Conservation (phyloP, 225 moss, liverwort and hornwort genomes). For the Physcomitrium patens region DNA sequence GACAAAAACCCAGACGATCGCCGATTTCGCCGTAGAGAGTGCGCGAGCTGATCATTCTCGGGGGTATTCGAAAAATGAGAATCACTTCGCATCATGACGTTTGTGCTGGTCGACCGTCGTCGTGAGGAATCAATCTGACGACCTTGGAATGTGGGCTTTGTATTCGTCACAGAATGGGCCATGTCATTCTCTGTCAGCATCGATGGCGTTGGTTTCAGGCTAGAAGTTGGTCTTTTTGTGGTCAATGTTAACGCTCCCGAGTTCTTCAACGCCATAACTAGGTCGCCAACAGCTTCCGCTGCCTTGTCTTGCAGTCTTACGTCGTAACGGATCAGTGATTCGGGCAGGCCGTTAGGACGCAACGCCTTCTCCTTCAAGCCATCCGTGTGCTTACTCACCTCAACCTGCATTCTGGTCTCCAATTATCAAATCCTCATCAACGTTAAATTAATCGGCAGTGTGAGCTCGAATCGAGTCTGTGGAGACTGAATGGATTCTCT, state of each 20-base stretch:
- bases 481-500: background rate
- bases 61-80: constrained; percentile 47
- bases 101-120: constrained; percentile 44
- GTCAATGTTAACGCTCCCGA: constrained; percentile 21
- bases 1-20: constrained; percentile 66
- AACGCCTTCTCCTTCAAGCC: constrained; percentile 68
- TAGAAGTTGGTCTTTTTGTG: background rate
- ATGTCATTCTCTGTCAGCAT: background rate
- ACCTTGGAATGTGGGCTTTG: background rate
- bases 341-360: constrained; percentile 89
- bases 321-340: constrained; percentile 90
- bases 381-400: constrained; percentile 98
- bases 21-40: constrained; percentile 39
- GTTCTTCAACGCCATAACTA: constrained; percentile 70
- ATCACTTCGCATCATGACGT: constrained; percentile 33
- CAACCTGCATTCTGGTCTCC: constrained; percentile 91
- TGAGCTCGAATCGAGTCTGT: no score
- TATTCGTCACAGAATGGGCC: background rate
- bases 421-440: background rate
- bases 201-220: constrained; percentile 22
- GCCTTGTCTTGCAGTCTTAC: constrained; percentile 85
- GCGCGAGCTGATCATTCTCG: constrained; percentile 32
- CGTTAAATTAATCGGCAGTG: background rate
- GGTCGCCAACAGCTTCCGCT: constrained; percentile 72
- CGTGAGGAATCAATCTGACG: constrained; percentile 2